Conservation (phyloP, 257 asterid species). For the Apocynum venetum region DNA sequence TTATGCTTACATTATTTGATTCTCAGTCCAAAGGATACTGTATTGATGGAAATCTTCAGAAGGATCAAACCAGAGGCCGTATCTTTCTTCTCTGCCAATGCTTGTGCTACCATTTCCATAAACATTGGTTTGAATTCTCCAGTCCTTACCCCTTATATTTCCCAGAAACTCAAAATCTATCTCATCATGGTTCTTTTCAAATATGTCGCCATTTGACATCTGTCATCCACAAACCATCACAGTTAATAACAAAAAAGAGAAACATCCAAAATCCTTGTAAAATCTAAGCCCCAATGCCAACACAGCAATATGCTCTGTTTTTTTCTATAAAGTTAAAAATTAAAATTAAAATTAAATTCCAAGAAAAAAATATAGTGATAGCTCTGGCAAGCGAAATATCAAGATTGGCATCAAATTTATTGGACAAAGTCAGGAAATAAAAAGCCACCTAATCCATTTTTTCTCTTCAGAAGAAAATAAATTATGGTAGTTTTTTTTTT, state of each 20-base stretch:
- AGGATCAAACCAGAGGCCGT: conserved; percentile 87
- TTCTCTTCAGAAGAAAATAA: not conserved
- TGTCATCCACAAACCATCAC: conserved; percentile 20
- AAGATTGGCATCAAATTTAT: not conserved
- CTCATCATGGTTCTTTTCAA: conserved; percentile 83
- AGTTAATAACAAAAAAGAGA: conserved; percentile 5
- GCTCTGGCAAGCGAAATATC: not conserved
- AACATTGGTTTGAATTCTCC: conserved; percentile 84
- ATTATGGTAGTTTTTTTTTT: not conserved
- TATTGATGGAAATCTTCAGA: conserved; percentile 78
- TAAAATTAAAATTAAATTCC: not conserved
- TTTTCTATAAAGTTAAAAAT: not conserved
- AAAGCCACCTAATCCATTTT: not conserved
- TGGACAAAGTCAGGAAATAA: not conserved
- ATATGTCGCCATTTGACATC: conserved; percentile 80
- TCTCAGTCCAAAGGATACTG: conserved; percentile 65
- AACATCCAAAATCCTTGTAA: not conserved
- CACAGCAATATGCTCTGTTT: not conserved
- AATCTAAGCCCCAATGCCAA: not conserved
- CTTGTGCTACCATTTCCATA: conserved; percentile 88
- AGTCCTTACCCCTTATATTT: conserved; percentile 70
- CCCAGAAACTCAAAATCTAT: conserved; percentile 91
- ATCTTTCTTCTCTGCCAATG: conserved; percentile 81
- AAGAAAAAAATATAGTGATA: not conserved
- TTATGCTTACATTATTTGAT: conserved; percentile 53